phyloP scores from a whole-genome alignment of 805 yeast species.

The Kodamaea jinghongensis region DNA sequence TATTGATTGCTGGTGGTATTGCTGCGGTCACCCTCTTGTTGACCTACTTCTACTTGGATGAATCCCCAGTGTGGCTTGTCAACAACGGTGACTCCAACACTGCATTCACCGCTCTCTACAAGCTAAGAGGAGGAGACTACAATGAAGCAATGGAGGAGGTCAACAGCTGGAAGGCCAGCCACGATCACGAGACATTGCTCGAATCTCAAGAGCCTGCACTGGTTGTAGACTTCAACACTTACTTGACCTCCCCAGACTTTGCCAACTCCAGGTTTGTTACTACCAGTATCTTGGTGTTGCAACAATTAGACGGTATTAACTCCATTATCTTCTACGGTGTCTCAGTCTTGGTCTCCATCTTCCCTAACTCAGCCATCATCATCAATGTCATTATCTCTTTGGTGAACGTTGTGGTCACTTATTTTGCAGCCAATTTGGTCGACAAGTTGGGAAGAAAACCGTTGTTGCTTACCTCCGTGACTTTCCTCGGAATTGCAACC shows the following conservation, averaged over 20 bases:
- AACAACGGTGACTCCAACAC: slow-evolving; percentile 43
- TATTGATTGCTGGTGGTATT: slow-evolving; percentile 58
- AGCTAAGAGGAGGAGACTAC: slow-evolving; percentile 40
- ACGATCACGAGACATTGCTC: background rate
- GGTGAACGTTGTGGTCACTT: slow-evolving; percentile 72
- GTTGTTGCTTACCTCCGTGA: slow-evolving; percentile 61
- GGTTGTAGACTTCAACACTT: slow-evolving; percentile 34
- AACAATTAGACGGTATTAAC: slow-evolving; percentile 92
- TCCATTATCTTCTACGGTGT: slow-evolving; percentile 94
- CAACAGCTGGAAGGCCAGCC: slow-evolving; percentile 28
- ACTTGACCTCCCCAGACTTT: slow-evolving; percentile 52
- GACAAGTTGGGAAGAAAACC: slow-evolving; percentile 76
- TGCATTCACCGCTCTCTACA: slow-evolving; percentile 38
- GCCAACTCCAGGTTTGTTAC: slow-evolving; percentile 61
- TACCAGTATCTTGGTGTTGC: slow-evolving; percentile 72
- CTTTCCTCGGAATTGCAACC: slow-evolving; percentile 66
- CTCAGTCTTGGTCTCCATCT: slow-evolving; percentile 63
- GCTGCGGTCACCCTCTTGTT: slow-evolving; percentile 49
- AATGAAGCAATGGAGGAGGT: slow-evolving; percentile 34
- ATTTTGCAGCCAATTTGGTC: slow-evolving; percentile 69
- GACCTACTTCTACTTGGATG: slow-evolving; percentile 47
- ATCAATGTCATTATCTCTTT: slow-evolving; percentile 77
- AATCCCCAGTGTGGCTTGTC: slow-evolving; percentile 83
- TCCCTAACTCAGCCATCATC: slow-evolving; percentile 68
- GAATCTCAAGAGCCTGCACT: slow-evolving; percentile 13